A percentile compares a stretch with the other conserved stretches of the same genome.
These are phyloP conservation scores for Misopates orontium DNA, from an alignment of 257 asterid genomes.

Conservation along the genomic window DNA sequence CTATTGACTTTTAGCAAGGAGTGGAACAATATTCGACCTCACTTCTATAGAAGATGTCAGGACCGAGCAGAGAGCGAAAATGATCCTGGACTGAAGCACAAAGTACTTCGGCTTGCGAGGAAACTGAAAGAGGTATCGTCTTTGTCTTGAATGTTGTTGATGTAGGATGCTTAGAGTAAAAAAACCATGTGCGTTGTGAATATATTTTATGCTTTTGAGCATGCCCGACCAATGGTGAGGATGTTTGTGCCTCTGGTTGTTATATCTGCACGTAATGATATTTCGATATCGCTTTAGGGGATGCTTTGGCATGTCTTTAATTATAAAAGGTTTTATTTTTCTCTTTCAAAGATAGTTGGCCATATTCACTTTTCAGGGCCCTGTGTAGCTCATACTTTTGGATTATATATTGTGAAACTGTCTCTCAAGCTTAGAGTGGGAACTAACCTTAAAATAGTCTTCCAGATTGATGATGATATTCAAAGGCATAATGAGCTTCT, in stretches of 20 bases:
- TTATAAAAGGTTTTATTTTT: neutral
- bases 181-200: too few relatives aligned
- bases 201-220: too few relatives aligned
- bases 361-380: neutral
- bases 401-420: neutral
- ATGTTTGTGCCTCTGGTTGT: too few relatives aligned
- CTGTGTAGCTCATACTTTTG: neutral
- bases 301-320: neutral
- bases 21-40: conserved; percentile 79
- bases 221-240: too few relatives aligned
- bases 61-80: conserved; percentile 62
- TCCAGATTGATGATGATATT: conserved; percentile 79
- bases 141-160: neutral
- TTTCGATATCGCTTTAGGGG: too few relatives aligned
- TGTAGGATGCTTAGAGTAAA: too few relatives aligned
- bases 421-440: conserved; percentile 13
- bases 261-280: too few relatives aligned
- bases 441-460: conserved; percentile 23
- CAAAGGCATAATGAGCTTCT: conserved; percentile 86
- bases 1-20: conserved; percentile 77
- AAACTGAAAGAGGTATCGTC: conserved; percentile 79
- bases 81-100: conserved; percentile 81
- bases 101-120: conserved; percentile 73
- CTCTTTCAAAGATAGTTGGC: conserved; percentile 8
- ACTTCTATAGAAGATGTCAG: conserved; percentile 75